Evolutionary conservation across 345 rosid species (phyloP), one percentile per base, ranked within the genome.

Genomic region (Gossypium raimondii): DNA sequence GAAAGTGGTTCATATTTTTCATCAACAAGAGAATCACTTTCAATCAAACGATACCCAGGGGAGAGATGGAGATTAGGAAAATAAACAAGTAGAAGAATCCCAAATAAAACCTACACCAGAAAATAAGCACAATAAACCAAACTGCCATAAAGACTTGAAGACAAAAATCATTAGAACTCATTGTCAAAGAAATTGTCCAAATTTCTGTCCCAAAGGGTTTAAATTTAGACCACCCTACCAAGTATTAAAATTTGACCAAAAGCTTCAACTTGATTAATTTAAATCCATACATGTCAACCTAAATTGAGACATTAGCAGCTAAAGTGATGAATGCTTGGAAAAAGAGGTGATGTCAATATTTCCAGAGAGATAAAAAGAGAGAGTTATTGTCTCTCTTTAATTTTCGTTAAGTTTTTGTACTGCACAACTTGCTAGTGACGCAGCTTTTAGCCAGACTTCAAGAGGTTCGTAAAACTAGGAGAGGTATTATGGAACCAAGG

Each of bases 1-100:
- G 83, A 84, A 78, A 93, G 97, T 81, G 85, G 90, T 78, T 88
- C 92, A 76, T 93, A 95, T 74, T 88, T 92, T 84, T 68, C 81
- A 75, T 85, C 73, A 17, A 90, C 86, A 52, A 81, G 73, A 50
- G 81, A 64, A 77, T 93, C 97, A 16, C 64, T 29, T 70, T 82
- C 76, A 43, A 89, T 60, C 68, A 80, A 75, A 7, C 75, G 76
- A 84, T 95, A 93, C 57, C 90, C 97, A 25, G 92, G 96, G 52
- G 77, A 86, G 69, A 92, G 89, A 81, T 86, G 87, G 83, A 91
- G 81, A 72, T 84, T 77, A 0, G 99, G 98, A 70, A 95, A 75
- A 81, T 95, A 82, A 72, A 85, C 75, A 73, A 90, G 84, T 63
- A 93, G 84, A 81, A 93, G 91, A 73, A 86, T 65, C 78, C 96